Evolutionary conservation across 1,284 basidiomycete species (phyloP).

Genomic region (Tilletiopsis washingtonensis): DNA sequence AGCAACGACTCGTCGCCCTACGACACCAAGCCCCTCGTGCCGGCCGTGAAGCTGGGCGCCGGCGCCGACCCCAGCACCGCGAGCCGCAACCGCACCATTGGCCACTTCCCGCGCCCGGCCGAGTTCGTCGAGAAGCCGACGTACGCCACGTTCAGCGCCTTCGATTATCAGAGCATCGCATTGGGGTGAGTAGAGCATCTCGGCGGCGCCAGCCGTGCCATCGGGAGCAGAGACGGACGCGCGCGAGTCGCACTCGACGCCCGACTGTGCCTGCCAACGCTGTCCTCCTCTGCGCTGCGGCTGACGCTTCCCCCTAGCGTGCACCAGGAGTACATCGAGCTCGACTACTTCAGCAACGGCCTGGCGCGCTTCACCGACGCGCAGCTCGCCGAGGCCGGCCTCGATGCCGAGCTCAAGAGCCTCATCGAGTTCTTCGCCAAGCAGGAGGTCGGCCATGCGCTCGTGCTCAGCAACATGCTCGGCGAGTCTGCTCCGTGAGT

Average conservation of each 20-base stretch:
- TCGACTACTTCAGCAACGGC: conserved; percentile 34
- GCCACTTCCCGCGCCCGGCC: no score
- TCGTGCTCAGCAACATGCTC: conserved; percentile 28
- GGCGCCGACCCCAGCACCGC: no score
- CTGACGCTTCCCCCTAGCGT: conserved; percentile 18
- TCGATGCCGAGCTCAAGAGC: conserved; percentile 20
- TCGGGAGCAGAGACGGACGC: no score
- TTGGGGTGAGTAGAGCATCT: background rate
- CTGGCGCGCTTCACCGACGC: conserved; percentile 26
- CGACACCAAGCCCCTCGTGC: no score
- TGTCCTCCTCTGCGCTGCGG: background rate
- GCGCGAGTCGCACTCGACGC: background rate
- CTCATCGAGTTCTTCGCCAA: conserved; percentile 28
- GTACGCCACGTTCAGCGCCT: conserved; percentile 19
- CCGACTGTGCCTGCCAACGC: background rate
- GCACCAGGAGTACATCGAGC: conserved; percentile 36
- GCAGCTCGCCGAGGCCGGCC: conserved; percentile 20
- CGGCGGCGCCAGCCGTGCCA: no score
- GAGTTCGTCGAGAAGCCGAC: conserved; percentile 15
- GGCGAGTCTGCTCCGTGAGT: conserved; percentile 21
- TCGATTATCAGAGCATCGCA: conserved; percentile 27
- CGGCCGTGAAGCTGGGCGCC: no score
- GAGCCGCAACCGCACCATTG: no score
- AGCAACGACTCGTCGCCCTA: no score
- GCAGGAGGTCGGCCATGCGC: conserved; percentile 33